Evolutionary conservation across 2,329 filamentous ascomycete genomes (phyloP), one percentile per base, ranked within the genome.

Genomic region (Helotiales sp.): DNA sequence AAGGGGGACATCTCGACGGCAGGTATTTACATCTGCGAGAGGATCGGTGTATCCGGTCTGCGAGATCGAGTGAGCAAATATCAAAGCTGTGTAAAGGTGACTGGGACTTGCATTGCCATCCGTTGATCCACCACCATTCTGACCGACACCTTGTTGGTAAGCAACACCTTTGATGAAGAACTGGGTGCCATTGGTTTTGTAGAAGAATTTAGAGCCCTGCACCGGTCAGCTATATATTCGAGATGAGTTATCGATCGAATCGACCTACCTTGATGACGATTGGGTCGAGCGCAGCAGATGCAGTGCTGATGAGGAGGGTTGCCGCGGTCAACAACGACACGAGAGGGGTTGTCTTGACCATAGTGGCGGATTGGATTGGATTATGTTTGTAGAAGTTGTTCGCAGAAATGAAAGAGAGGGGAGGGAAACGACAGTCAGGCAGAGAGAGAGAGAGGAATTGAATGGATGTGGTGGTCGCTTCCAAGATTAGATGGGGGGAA

Each of bases 131-230:
- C 43, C 82, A 66, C 75, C 76, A 68, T 87, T 85, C 57, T 82
- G 84, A 63, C 84, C 84, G 71, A 83, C 83, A 73, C 94, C 91
- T 82, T 93, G 87, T 84, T 98, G 96, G 83, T 99, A 99, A 72
- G 95, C 96, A 75, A 99, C 86, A 82, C 95, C 95, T 81, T 91
- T 93, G 81, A 98, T 93, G 85, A 89, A 97, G 86, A 97, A 94
- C 82, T 96, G 93, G 78, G 86, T 87, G 75, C 92, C 75, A 67
- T 76, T 76, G 60, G 67, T 72, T 90, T 86, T 90, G 76, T 40
- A 74, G 52, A 69, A 70, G 73, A 76, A 75, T 67, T 75, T 75
- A 26, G 71, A 72, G 54, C 75, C 75, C 75, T 76, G 64, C 2
- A 15, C 37, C 4, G 15, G 65, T 70, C 22, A 71, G 60, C 34